A percentile compares a stretch with the other conserved stretches of the same genome.
Conservation (phyloP, 257 asterid genomes). For the Nicotiana tabacum region DNA sequence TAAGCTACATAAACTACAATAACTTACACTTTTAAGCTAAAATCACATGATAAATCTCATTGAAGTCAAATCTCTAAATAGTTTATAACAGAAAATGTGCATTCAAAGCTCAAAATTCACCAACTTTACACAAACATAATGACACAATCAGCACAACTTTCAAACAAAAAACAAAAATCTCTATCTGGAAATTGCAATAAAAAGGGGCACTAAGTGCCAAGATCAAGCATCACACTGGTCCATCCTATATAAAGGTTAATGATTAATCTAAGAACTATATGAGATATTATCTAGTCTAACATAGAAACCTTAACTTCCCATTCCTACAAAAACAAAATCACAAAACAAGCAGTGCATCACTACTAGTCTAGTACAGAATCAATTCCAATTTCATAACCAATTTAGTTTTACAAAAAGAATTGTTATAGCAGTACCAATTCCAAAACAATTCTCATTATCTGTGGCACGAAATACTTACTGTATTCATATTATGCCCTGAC, state of each 20-base stretch:
- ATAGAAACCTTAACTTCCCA: neutral
- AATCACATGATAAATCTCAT: neutral
- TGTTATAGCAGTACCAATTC: neutral
- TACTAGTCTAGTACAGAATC: neutral
- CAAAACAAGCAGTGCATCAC: neutral
- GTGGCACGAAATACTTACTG: neutral
- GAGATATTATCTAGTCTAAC: neutral
- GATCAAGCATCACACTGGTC: neutral
- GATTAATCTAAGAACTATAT: neutral
- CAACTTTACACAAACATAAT: neutral
- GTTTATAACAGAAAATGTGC: neutral
- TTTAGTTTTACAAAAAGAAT: neutral
- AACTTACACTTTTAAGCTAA: neutral
- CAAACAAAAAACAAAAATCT: neutral
- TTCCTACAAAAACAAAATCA: neutral
- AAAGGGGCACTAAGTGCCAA: neutral
- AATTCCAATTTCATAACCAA: neutral
- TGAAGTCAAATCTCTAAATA: neutral
- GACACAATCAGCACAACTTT: neutral
- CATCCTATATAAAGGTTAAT: neutral
- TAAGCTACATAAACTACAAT: neutral
- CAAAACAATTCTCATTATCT: neutral
- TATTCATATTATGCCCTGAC: neutral
- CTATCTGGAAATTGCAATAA: neutral
- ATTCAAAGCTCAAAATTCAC: neutral